A percentile compares a stretch with the other conserved stretches of the same genome.
phyloP scores from a whole-genome alignment of 2,329 filamentous ascomycete species.

The Cephalotrichum gorgonifer region DNA sequence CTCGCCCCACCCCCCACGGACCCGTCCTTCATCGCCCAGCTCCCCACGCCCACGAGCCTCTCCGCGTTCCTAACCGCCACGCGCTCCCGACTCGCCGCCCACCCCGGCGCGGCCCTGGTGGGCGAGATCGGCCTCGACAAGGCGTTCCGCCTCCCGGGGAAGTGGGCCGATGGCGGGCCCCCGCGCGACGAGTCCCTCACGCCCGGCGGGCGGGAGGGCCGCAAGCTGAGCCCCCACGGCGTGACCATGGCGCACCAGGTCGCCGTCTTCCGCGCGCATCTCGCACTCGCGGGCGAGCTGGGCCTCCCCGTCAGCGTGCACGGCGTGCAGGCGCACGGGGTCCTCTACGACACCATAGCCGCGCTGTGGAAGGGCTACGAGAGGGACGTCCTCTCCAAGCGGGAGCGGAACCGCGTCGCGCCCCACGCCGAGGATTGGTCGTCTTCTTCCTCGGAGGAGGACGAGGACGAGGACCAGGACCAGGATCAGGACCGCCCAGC shows the following conservation, averaged over 20 bases:
- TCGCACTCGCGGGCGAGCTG: conserved; percentile 60
- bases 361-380: conserved; percentile 64
- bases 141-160: conserved; percentile 60
- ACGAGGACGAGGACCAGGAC: conserved; percentile 17
- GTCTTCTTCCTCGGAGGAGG: conserved; percentile 25
- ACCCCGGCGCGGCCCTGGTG: conserved; percentile 54
- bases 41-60: conserved; percentile 52
- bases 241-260: conserved; percentile 62
- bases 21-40: conserved; percentile 29
- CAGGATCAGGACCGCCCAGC: conserved; percentile 9
- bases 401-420: conserved; percentile 42
- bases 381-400: conserved; percentile 46
- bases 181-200: conserved; percentile 35
- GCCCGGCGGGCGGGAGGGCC: conserved; percentile 60
- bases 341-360: conserved; percentile 54
- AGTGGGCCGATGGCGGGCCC: conserved; percentile 31
- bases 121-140: conserved; percentile 74
- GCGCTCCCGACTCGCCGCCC: conserved; percentile 38
- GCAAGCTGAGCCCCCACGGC: conserved; percentile 55
- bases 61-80: conserved; percentile 48
- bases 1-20: conserved; percentile 44
- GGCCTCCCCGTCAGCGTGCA: conserved; percentile 57
- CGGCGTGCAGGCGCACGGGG: conserved; percentile 66
- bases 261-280: conserved; percentile 53
- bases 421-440: conserved; percentile 35